These are phyloP conservation scores for Fusarium sp. DNA, from an alignment of 2,329 filamentous ascomycete species.

Conservation along the genomic window DNA sequence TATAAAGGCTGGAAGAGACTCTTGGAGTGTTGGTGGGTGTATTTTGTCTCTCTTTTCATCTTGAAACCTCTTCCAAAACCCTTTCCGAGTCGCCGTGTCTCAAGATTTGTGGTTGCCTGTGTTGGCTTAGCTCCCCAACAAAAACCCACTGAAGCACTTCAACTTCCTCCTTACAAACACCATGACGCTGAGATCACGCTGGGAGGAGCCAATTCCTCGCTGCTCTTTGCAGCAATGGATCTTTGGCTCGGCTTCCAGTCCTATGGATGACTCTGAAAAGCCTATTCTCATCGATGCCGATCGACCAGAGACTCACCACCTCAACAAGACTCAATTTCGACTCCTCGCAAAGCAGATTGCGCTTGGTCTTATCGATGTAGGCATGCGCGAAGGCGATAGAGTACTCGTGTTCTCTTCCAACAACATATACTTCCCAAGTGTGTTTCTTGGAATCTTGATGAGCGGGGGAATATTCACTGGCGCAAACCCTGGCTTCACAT, in stretches of 20 bases:
- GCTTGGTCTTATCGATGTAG: slow-evolving; percentile 71
- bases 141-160: not conserved
- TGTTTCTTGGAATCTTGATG: slow-evolving; percentile 80
- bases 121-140: not conserved
- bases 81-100: not conserved
- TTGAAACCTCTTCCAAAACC: not conserved
- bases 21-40: not conserved
- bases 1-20: not conserved
- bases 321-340: slow-evolving; percentile 74
- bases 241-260: slow-evolving; percentile 59
- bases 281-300: slow-evolving; percentile 72
- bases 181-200: slow-evolving; percentile 63
- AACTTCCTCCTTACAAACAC: not conserved
- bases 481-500: slow-evolving; percentile 75
- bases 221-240: slow-evolving; percentile 67
- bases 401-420: slow-evolving; percentile 83
- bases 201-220: slow-evolving; percentile 56
- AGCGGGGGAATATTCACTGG: slow-evolving; percentile 83
- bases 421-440: slow-evolving; percentile 76
- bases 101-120: not conserved
- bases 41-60: not conserved
- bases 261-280: slow-evolving; percentile 52
- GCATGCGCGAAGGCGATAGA: slow-evolving; percentile 74
- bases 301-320: slow-evolving; percentile 72
- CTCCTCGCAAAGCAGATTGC: slow-evolving; percentile 79